Percentiles rank a stretch among this genome's conserved stretches.
phyloP scores from a whole-genome alignment of 2,329 filamentous ascomycete species.

The Ilyonectria sp. region DNA sequence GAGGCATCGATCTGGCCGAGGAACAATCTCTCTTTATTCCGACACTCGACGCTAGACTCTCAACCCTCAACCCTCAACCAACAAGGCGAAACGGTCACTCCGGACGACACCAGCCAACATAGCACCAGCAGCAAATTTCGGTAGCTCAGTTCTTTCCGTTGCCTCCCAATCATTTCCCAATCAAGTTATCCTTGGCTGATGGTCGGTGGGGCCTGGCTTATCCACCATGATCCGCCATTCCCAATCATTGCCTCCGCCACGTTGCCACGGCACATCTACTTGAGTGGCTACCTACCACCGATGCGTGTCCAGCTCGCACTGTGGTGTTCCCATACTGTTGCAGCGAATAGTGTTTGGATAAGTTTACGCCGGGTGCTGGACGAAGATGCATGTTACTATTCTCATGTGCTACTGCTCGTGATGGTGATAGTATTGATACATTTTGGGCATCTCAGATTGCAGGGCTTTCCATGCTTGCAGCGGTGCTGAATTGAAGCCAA shows the following conservation, averaged over 20 bases:
- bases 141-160: not conserved
- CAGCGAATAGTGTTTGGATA: no score
- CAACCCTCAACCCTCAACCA: conserved; percentile 27
- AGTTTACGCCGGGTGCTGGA: no score
- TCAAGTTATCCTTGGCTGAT: conserved; percentile 4
- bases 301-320: conserved; percentile 8
- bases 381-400: no score
- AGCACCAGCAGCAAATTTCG: not conserved
- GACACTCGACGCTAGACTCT: no score
- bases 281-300: conserved; percentile 41
- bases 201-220: conserved; percentile 18
- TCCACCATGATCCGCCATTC: conserved; percentile 41
- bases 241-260: conserved; percentile 44
- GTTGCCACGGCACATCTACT: conserved; percentile 48
- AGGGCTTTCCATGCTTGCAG: not conserved
- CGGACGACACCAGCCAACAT: conserved; percentile 12
- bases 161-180: conserved; percentile 6
- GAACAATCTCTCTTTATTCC: not conserved
- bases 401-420: no score
- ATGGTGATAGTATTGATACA: not conserved
- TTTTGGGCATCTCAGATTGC: not conserved
- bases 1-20: not conserved
- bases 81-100: conserved; percentile 7
- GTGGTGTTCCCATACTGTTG: not conserved
- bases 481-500: not conserved